These are phyloP conservation scores for Przewalskia tangutica DNA, from an alignment of 257 asterid species.

Conservation along the genomic window DNA sequence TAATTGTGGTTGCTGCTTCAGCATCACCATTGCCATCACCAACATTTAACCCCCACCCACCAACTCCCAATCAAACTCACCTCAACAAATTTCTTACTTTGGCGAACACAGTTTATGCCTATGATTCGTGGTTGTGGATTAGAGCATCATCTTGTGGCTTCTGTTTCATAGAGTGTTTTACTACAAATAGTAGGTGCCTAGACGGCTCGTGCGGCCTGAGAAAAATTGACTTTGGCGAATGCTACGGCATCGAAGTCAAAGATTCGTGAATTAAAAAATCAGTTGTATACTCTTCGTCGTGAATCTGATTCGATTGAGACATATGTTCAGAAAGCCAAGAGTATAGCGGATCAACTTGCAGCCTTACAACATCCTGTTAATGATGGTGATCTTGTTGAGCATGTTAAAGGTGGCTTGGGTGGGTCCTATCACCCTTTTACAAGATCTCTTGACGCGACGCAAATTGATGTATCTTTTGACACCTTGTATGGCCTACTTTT, in stretches of 20 bases:
- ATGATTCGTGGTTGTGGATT: no score
- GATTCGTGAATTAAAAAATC: background rate
- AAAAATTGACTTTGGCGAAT: background rate
- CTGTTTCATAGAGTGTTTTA: background rate
- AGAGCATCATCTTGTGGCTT: no score
- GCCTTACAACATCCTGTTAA: background rate
- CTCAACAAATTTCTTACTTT: no score
- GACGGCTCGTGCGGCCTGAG: background rate
- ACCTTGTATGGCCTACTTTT: background rate
- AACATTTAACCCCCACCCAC: no score
- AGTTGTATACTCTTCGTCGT: background rate
- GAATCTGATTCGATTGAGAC: background rate
- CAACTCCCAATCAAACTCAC: no score
- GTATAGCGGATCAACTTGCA: background rate
- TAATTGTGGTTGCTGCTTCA: no score
- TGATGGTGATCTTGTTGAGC: background rate
- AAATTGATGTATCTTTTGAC: background rate
- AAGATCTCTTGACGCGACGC: background rate
- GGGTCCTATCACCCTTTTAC: background rate
- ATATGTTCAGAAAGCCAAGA: background rate
- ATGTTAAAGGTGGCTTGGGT: background rate
- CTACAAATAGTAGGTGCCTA: background rate
- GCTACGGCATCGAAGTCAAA: background rate
- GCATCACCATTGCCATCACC: no score
- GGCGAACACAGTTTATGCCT: no score